A percentile compares a stretch with the other conserved stretches of the same genome.
phyloP scores from a whole-genome alignment of 352 stramenopile genomes.

The Elongisporangium anandrum region DNA sequence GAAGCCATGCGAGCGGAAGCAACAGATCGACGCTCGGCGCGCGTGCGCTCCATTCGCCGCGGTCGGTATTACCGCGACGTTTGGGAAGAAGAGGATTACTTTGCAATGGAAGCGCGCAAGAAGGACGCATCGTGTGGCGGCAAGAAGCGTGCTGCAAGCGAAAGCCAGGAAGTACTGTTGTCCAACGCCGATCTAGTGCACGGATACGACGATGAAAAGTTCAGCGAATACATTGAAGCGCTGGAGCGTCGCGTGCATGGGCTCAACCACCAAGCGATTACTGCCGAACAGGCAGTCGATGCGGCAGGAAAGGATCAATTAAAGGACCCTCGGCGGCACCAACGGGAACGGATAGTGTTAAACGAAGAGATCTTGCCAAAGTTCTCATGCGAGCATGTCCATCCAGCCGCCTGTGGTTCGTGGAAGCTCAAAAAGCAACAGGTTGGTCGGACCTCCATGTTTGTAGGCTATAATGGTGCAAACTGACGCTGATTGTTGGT shows the following conservation, averaged over 20 bases:
- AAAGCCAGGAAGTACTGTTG: slow-evolving; percentile 28
- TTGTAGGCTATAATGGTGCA: slow-evolving; percentile 4
- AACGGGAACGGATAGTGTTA: slow-evolving; percentile 15
- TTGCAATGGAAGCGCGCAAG: slow-evolving; percentile 29
- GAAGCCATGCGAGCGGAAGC: slow-evolving; percentile 41
- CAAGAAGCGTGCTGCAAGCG: slow-evolving; percentile 13
- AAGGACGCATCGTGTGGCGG: slow-evolving; percentile 25
- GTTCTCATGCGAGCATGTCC: slow-evolving; percentile 28
- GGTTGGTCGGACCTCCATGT: slow-evolving; percentile 7
- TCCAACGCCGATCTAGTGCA: slow-evolving; percentile 63
- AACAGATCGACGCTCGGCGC: slow-evolving; percentile 13
- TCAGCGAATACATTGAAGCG: slow-evolving; percentile 36
- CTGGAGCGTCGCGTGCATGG: slow-evolving; percentile 22
- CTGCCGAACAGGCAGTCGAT: slow-evolving; percentile 3
- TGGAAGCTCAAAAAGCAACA: slow-evolving; percentile 64
- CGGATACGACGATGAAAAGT: slow-evolving; percentile 75
- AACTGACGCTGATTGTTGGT: not conserved
- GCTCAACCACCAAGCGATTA: slow-evolving; percentile 7
- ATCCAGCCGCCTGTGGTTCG: slow-evolving; percentile 55
- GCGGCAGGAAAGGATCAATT: not conserved
- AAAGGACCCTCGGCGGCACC: not conserved
- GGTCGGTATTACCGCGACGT: slow-evolving; percentile 69
- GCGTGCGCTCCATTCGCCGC: slow-evolving; percentile 33
- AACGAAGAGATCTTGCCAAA: slow-evolving; percentile 31
- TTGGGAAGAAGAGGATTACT: slow-evolving; percentile 76